Conservation (phyloP, 345 rosid genomes). For the Carallia brachiata region DNA sequence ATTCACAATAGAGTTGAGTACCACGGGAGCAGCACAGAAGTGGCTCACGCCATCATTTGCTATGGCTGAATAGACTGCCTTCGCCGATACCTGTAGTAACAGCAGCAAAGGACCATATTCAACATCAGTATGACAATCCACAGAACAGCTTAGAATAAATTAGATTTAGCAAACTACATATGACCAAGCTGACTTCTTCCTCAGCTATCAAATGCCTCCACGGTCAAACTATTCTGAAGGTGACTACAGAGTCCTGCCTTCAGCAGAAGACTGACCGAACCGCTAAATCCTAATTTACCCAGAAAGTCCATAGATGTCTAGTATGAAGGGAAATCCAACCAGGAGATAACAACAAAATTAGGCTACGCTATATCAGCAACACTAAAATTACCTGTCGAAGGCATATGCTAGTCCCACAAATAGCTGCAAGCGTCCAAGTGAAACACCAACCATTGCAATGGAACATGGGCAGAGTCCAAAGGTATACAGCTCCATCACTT, state of each 20-base stretch:
- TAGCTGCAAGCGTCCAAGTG: conserved; percentile 84
- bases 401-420: conserved; percentile 85
- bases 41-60: conserved; percentile 68
- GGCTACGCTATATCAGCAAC: not conserved
- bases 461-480: conserved; percentile 98
- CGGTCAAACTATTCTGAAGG: not conserved
- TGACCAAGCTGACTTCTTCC: not conserved
- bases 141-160: not conserved
- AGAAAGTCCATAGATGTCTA: not conserved
- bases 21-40: conserved; percentile 94
- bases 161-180: not conserved
- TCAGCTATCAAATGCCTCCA: not conserved
- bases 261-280: not conserved
- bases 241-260: not conserved
- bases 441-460: conserved; percentile 96
- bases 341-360: not conserved
- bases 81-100: conserved; percentile 64
- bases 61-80: conserved; percentile 76
- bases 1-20: conserved; percentile 75
- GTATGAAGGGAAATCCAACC: not conserved
- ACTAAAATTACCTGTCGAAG: conserved; percentile 75
- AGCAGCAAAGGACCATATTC: not conserved
- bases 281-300: not conserved
- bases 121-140: not conserved
- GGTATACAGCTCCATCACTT: conserved; percentile 74